phyloP scores from a whole-genome alignment of 2,329 filamentous ascomycete genomes.

The Colletotrichum tamarilloi region DNA sequence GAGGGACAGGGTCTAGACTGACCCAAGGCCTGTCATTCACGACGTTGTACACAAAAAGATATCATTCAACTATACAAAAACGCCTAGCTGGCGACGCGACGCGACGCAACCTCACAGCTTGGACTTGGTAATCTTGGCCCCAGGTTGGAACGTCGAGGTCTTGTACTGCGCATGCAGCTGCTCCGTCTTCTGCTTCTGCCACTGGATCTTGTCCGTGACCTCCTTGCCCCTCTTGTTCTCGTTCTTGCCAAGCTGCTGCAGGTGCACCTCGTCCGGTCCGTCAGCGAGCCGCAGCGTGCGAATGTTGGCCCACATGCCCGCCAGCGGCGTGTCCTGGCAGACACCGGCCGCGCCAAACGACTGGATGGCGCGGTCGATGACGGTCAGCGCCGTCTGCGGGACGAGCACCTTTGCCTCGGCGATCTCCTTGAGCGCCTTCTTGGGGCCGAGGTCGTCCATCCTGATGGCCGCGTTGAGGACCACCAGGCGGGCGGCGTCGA shows the following conservation, averaged over 20 bases:
- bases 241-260: constrained; percentile 82
- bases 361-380: constrained; percentile 96
- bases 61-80: constrained; percentile 2
- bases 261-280: constrained; percentile 95
- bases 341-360: constrained; percentile 91
- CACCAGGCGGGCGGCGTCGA: constrained; percentile 88
- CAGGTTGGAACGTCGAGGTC: constrained; percentile 58
- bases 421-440: constrained; percentile 91
- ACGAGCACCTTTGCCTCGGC: constrained; percentile 95
- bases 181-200: constrained; percentile 73
- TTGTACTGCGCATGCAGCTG: constrained; percentile 72
- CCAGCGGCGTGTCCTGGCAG: constrained; percentile 93
- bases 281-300: constrained; percentile 89
- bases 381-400: constrained; percentile 81
- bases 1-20: background rate
- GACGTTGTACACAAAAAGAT: constrained; percentile 11
- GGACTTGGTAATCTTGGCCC: constrained; percentile 60
- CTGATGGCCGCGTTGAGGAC: constrained; percentile 95
- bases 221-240: constrained; percentile 78
- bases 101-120: constrained; percentile 52
- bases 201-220: constrained; percentile 70
- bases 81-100: constrained; percentile 9
- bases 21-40: background rate
- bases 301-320: constrained; percentile 82
- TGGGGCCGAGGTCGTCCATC: constrained; percentile 91